Base-by-base conservation (phyloP, 2,329 filamentous ascomycete species). In the Botrytis tulipae region DNA sequence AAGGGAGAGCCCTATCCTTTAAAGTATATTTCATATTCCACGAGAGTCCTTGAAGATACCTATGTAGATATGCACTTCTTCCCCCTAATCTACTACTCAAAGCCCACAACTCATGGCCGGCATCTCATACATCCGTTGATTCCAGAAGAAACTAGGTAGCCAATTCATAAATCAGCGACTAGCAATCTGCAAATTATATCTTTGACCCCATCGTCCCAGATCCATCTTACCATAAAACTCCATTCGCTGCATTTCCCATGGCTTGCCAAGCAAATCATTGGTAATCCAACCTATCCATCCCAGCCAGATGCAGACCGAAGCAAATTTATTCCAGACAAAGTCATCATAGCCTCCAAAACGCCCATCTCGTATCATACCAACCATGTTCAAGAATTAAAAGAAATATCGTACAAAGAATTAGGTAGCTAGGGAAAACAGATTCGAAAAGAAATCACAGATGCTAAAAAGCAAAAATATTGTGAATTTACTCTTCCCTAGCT, bases 351-450 rank as follows among this genome's bases (percentile, higher is more conserved):
- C 40, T 37, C 20, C 40, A 42, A 57, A 57, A 69, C 66, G 66
- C 66, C 66, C 35, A 68, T 40, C 35, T 57, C 51, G 37, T 25
- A 32, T 25, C 66, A n/a, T 57, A 20, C 35, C 22, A 54, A 16
- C 35, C 65, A n/a, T 59, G 37, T 59, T 69, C 37, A 20, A 42
- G 20, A 42, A 69, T 57, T 12, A 32, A 69, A 69, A 69, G n/a
- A 57, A 44, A 69, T 57, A 57, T 69, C 66, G 37, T 57, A 69
- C 48, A 57, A 57, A 20, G n/a, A 69, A 42, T 7, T 69, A 25
- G 66, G 35, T 8, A 57, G 66, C 25, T 29, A 57, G n/a, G 25
- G 40, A 42, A 37, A 51, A 57, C n/a, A 42, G 29, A 29, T 16
- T n/a, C 48, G 37, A 69, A 42, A 57, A 69, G 25, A 69, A 57